Evolutionary conservation across 73 alveolate genomes (phyloP), one percentile per base, ranked within the genome.

Genomic region (Paramecium octaurelia): DNA sequence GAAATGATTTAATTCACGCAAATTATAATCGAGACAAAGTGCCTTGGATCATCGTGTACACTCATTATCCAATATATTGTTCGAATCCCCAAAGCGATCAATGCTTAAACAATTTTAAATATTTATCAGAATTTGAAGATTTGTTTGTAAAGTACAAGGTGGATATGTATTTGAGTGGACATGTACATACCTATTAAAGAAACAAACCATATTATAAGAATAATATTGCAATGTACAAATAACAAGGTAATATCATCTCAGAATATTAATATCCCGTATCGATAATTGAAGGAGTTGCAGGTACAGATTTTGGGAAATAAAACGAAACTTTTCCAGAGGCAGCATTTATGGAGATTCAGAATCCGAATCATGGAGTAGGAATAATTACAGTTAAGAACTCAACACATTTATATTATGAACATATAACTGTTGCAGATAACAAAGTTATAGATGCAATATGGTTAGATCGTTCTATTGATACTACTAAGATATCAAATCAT

Each of bases 31-130:
- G 88, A 80, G 76, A n/a, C 2, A 80, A 80, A 3, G 91, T 80
- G 11, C 91, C 91, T 1, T 80, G 91, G 91, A 80, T 80, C 21
- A 80, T 80, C 24, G 75, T 80, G 20, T 21, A 44, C 8, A 48
- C 35, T 44, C 91, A 80, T 48, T 80, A 80, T 80, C 91, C 91
- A 10, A 80, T 80, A 64, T 80, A 80, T 80, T 80, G 91, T 48
- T 16, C 75, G 16, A 76, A 16, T 44, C 35, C 48, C 18, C 23
- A 59, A 20, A 35, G 46, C 24, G 48, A 11, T 24, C 10, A 43
- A 21, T 80, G 91, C 29, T n/a, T 29, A 44, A 24, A 34, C 9
- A 80, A 80, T 44, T 24, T 20, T 40, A 23, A 24, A 27, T 21
- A 59, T 23, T 80, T 80, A 80, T 20, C 35, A n/a, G 46, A 5